phyloP scores from a whole-genome alignment of 495 filamentous ascomycete genomes.

The Extremus antarcticus region DNA sequence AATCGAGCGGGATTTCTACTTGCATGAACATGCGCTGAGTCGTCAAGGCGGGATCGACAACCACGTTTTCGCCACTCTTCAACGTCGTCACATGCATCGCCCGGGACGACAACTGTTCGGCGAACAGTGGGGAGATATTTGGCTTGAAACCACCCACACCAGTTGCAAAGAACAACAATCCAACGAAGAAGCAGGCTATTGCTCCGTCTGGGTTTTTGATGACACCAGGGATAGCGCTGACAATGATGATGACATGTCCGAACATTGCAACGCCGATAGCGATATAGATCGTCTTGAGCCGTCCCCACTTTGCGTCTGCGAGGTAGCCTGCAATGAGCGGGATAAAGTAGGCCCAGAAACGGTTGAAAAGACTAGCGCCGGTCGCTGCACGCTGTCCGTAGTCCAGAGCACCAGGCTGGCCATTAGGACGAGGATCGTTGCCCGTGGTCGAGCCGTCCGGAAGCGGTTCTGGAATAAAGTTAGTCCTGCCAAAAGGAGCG shows the following conservation, averaged over 20 bases:
- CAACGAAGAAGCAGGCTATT: conserved; percentile 4
- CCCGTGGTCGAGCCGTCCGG: background rate
- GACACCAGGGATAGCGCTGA: background rate
- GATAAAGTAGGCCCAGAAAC: conserved; percentile 29
- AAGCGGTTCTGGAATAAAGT: conserved; percentile 2
- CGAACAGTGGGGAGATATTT: conserved; percentile 54
- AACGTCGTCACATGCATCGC: conserved; percentile 38
- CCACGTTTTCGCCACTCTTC: conserved; percentile 55
- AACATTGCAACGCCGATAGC: conserved; percentile 37
- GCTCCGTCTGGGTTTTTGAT: background rate
- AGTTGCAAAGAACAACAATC: conserved; percentile 37
- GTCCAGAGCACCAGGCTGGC: conserved; percentile 1
- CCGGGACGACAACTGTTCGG: conserved; percentile 60
- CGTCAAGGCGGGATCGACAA: conserved; percentile 64
- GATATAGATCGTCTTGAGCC: conserved; percentile 55
- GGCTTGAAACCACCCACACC: conserved; percentile 70
- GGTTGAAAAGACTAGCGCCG: background rate
- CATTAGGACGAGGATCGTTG: background rate
- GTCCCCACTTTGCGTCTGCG: conserved; percentile 55
- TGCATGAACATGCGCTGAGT: conserved; percentile 61
- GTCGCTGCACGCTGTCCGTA: conserved; percentile 1
- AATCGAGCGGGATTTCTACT: conserved; percentile 40
- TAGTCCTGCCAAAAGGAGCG: too few species aligned
- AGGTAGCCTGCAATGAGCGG: conserved; percentile 48
- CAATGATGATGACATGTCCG: conserved; percentile 28